A percentile compares a stretch with the other conserved stretches of the same genome.
phyloP scores from a whole-genome alignment of 2,329 filamentous ascomycete genomes.

The Aureobasidium sp. region DNA sequence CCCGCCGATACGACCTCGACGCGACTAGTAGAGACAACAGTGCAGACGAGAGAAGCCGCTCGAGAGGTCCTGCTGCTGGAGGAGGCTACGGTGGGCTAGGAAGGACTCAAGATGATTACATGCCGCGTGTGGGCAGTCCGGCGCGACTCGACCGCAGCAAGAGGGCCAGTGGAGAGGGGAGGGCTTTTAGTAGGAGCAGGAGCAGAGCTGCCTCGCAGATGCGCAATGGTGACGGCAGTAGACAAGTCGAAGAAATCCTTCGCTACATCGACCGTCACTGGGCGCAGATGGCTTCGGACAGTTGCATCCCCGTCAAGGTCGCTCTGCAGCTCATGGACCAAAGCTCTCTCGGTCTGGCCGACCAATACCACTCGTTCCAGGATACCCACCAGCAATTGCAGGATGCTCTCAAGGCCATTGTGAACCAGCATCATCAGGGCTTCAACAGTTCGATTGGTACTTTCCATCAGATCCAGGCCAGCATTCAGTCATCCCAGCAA shows the following conservation, averaged over 20 bases:
- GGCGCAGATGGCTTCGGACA: conserved; percentile 81
- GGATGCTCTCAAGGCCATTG: conserved; percentile 83
- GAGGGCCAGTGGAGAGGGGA: conserved; percentile 32
- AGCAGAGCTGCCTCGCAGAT: conserved; percentile 20
- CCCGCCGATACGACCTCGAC: conserved; percentile 32
- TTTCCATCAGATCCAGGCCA: conserved; percentile 96
- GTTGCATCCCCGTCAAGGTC: conserved; percentile 88
- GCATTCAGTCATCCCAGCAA: conserved; percentile 81
- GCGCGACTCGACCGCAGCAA: conserved; percentile 38
- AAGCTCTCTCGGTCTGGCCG: conserved; percentile 85
- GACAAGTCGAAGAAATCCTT: conserved; percentile 50
- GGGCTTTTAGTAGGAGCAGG: conserved; percentile 26
- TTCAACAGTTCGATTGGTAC: conserved; percentile 99
- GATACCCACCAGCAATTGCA: conserved; percentile 83
- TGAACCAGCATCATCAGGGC: conserved; percentile 97
- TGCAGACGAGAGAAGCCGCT: conserved; percentile 30
- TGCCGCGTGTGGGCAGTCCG: conserved; percentile 23
- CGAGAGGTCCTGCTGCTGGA: conserved; percentile 35
- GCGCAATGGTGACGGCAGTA: conserved; percentile 15
- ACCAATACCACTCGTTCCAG: conserved; percentile 79
- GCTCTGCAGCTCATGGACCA: conserved; percentile 91
- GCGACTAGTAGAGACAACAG: conserved; percentile 30
- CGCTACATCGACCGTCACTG: conserved; percentile 82
- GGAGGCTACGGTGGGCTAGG: conserved; percentile 27
- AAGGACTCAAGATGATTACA: conserved; percentile 15